These are phyloP conservation scores for Trypanosoma lewisi DNA, from an alignment of 208 protist species.

Conservation along the genomic window DNA sequence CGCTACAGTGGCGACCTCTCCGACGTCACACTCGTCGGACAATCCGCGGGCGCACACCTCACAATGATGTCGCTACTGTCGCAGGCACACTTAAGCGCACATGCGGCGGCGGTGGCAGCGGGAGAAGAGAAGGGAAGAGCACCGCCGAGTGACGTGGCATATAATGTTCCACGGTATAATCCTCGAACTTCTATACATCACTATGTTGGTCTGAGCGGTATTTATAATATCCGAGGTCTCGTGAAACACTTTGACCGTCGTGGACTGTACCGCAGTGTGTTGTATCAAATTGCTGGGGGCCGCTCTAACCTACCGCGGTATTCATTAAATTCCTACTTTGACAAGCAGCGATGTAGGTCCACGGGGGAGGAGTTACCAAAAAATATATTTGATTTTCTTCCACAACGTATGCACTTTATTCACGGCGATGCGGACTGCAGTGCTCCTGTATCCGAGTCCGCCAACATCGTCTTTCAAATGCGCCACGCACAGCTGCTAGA, in stretches of 20 bases:
- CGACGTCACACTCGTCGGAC: slow-evolving; percentile 75
- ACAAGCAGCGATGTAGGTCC: slow-evolving; percentile 28
- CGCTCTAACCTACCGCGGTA: slow-evolving; percentile 51
- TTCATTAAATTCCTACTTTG: slow-evolving; percentile 75
- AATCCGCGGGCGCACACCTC: slow-evolving; percentile 84
- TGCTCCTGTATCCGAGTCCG: slow-evolving; percentile 73
- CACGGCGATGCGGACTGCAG: slow-evolving; percentile 82
- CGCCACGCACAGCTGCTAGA: slow-evolving; percentile 56
- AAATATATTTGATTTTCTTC: slow-evolving; percentile 84
- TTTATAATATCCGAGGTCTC: slow-evolving; percentile 75
- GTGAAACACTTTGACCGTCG: slow-evolving; percentile 56
- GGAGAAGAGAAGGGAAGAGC: no score
- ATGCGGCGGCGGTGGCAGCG: slow-evolving; percentile 31
- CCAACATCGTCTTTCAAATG: slow-evolving; percentile 68
- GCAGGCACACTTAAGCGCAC: slow-evolving; percentile 73
- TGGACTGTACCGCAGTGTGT: slow-evolving; percentile 64
- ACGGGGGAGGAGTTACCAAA: slow-evolving; percentile 76
- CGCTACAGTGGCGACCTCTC: slow-evolving; percentile 83
- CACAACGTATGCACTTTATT: slow-evolving; percentile 73
- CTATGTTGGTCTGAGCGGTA: slow-evolving; percentile 83
- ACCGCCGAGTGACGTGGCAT: slow-evolving; percentile 49
- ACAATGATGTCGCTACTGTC: slow-evolving; percentile 86
- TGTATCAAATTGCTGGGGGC: slow-evolving; percentile 66
- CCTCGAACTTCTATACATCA: slow-evolving; percentile 73
- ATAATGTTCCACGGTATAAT: slow-evolving; percentile 86